These are phyloP conservation scores for Cichorium intybus DNA, from an alignment of 140 eudicot genomes.

Conservation along the genomic window DNA sequence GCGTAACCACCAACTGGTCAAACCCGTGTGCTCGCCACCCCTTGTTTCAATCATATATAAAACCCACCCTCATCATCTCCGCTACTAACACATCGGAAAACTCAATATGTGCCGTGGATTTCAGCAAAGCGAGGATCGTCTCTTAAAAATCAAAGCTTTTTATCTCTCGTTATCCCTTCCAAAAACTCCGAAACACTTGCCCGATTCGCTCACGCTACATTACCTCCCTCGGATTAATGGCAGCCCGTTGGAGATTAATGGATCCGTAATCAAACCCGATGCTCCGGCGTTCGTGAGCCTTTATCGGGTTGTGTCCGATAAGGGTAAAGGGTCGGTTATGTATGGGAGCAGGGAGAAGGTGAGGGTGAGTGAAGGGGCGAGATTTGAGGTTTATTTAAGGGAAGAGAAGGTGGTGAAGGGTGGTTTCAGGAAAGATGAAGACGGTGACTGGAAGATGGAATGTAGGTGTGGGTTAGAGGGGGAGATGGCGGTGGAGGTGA, in stretches of 20 bases:
- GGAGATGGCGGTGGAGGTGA: constrained; percentile 24
- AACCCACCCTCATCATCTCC: not conserved
- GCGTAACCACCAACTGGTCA: constrained; percentile 16
- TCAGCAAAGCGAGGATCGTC: constrained; percentile 49
- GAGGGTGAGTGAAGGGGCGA: constrained; percentile 60
- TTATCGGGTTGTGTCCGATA: constrained; percentile 42
- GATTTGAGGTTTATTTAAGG: constrained; percentile 59
- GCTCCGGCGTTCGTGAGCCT: constrained; percentile 64
- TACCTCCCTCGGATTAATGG: constrained; percentile 77
- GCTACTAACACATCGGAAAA: not conserved
- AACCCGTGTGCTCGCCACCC: constrained; percentile 54
- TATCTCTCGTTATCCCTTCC: constrained; percentile 37
- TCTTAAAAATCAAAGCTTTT: constrained; percentile 53
- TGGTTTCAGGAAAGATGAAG: constrained; percentile 50
- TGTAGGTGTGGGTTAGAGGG: constrained; percentile 41
- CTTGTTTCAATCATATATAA: constrained; percentile 20
- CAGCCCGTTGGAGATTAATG: constrained; percentile 54
- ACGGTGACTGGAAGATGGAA: constrained; percentile 61
- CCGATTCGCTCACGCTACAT: constrained; percentile 59
- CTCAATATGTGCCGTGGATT: constrained; percentile 68
- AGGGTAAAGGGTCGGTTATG: not conserved
- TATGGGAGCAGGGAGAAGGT: constrained; percentile 60
- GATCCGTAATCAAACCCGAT: constrained; percentile 53
- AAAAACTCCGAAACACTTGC: constrained; percentile 16
- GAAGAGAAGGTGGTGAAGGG: constrained; percentile 66